Conservation (phyloP, 345 rosid genomes). For the Syzygium grande region DNA sequence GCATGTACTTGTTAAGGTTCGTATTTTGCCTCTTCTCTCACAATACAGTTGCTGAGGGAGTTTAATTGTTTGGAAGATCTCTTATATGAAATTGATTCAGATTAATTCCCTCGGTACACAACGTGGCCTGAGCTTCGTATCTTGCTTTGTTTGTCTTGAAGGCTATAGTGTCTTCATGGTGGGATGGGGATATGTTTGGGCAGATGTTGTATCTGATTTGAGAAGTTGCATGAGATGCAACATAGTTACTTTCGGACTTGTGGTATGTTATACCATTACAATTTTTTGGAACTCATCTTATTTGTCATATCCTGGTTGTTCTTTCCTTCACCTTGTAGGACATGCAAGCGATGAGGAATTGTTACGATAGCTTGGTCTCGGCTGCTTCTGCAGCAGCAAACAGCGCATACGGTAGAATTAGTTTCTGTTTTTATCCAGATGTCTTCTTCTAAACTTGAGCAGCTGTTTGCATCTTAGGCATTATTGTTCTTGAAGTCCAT, state of each 20-base stretch:
- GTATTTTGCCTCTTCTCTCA: not conserved
- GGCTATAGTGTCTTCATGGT: not conserved
- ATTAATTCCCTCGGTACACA: not conserved
- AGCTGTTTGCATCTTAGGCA: not conserved
- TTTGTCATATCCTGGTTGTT: not conserved
- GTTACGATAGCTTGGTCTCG: conserved; percentile 93
- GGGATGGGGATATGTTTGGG: not conserved
- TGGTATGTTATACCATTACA: not conserved
- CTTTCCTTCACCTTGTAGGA: conserved; percentile 34
- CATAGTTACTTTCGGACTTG: not conserved
- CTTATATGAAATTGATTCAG: not conserved
- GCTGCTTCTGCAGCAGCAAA: conserved; percentile 95
- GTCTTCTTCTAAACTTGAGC: not conserved
- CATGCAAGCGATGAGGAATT: conserved; percentile 81
- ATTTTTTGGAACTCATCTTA: not conserved
- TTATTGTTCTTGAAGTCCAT: not conserved
- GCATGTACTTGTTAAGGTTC: not conserved
- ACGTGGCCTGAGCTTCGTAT: not conserved
- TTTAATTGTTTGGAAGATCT: not conserved
- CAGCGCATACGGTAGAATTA: conserved; percentile 72
- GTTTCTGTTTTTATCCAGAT: not conserved
- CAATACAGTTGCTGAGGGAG: not conserved
- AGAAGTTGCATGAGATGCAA: not conserved
- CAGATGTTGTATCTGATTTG: not conserved
- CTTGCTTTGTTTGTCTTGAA: not conserved